A percentile compares a stretch with the other conserved stretches of the same genome.
Conservation (phyloP, 2,329 filamentous ascomycete genomes). For the Thielaviopsis musarum region DNA sequence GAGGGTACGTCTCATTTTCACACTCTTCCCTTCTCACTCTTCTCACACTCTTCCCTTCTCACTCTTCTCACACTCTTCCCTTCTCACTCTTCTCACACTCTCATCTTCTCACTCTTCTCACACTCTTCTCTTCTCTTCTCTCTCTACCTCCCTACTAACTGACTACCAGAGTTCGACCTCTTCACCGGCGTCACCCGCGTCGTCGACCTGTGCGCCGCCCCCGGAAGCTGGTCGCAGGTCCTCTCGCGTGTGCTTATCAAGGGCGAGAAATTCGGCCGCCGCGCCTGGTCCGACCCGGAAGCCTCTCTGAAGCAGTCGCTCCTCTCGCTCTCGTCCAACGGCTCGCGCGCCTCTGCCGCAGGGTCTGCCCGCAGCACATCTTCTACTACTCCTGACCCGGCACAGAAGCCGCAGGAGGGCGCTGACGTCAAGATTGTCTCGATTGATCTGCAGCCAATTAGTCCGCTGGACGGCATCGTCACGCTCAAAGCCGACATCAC, state of each 20-base stretch:
- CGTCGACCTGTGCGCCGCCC: conserved; percentile 88
- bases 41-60: neutral
- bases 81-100: neutral
- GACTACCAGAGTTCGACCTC: conserved; percentile 64
- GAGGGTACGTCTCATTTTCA: conserved; percentile 33
- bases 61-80: neutral
- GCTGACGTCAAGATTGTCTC: conserved; percentile 58
- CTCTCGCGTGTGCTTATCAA: conserved; percentile 86
- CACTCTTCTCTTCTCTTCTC: neutral
- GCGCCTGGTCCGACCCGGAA: conserved; percentile 76
- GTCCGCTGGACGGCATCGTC: conserved; percentile 77
- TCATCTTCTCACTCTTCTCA: neutral
- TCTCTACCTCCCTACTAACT: neutral
- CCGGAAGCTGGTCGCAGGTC: conserved; percentile 94
- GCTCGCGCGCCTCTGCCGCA: conserved; percentile 2
- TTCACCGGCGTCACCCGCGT: conserved; percentile 83
- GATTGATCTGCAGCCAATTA: conserved; percentile 93
- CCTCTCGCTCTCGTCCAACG: conserved; percentile 7
- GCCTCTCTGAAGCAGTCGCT: conserved; percentile 30
- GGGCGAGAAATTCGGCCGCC: conserved; percentile 73
- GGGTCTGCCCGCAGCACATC: conserved; percentile 24
- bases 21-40: neutral
- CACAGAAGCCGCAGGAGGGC: neutral
- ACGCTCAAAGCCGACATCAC: conserved; percentile 93
- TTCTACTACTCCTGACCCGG: conserved; percentile 38